Base-by-base conservation (phyloP, 768 basidiomycete genomes). In the Macrolepiota dolichaula region DNA sequence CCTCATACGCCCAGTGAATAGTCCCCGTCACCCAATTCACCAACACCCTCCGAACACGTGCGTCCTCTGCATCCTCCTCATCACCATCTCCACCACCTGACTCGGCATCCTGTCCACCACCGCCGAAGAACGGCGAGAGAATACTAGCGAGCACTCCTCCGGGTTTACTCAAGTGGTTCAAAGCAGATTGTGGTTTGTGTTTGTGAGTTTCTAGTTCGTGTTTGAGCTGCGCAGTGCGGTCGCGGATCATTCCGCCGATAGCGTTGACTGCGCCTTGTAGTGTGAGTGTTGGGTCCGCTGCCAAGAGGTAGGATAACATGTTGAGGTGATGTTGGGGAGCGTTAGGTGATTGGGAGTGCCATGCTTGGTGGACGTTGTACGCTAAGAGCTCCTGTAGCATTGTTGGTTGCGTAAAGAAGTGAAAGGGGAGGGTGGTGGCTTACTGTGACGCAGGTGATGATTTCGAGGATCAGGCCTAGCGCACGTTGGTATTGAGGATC, bases 281-380 rank as follows among this genome's bases (percentile, higher is more conserved):
- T 2, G 53, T 55, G 19, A 55, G 42, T 27, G 46, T 52, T n/a
- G 52, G 17, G 32, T 61, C 59, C n/a, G 29, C 44, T 17, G 36
- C 44, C 17, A 44, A 44, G 11, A 61, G 42, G 35, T 36, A 61
- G 9, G 52, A 37, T 17, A 61, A 13, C 7, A 61, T 42, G 19
- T 61, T 61, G 5, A 61, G 36, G 25, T 61, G 59, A 44, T 36
- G 29, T 38, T 37, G 17, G 40, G n/a, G n/a, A n/a, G n/a, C 24
- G 11, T 17, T 42, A 22, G 46, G 27, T n/a, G 52, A 36, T 44
- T 22, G 38, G 17, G 42, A 36, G 17, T 54, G 32, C 59, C 59
- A 61, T 35, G 59, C 59, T 61, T 61, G 59, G 25, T 61, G 59
- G n/a, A 61, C 38, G 17, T 61, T 61, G n/a, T 50, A 61, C 5